Evolutionary conservation across 345 rosid genomes (phyloP).

Genomic region (Clarkia xantiana): DNA sequence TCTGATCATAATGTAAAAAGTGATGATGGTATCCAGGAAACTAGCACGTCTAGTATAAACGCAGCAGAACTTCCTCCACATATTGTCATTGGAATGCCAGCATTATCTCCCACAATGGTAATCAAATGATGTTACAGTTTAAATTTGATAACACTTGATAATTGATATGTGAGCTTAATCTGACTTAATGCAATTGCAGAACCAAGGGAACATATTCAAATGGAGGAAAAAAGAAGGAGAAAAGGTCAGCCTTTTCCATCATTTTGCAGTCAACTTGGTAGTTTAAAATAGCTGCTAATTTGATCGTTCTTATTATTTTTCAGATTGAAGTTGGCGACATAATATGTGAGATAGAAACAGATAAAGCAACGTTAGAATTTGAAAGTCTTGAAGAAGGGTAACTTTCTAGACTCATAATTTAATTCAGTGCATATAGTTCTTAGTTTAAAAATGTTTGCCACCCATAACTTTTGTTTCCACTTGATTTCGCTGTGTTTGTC

Average conservation of each 20-base stretch:
- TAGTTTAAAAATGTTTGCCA: not conserved
- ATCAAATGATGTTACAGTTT: slow-evolving; percentile 12
- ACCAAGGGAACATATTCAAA: slow-evolving; percentile 75
- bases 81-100: slow-evolving; percentile 79
- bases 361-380: slow-evolving; percentile 93
- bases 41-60: slow-evolving; percentile 22
- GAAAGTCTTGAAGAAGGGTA: slow-evolving; percentile 98
- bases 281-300: slow-evolving; percentile 4
- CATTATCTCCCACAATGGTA: slow-evolving; percentile 98
- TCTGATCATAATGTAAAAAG: slow-evolving; percentile 20
- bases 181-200: slow-evolving; percentile 29
- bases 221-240: slow-evolving; percentile 97
- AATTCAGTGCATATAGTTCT: not conserved
- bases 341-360: slow-evolving; percentile 96
- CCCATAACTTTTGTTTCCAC: not conserved
- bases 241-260: slow-evolving; percentile 42
- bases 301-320: slow-evolving; percentile 13
- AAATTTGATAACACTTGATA: not conserved
- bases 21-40: slow-evolving; percentile 25
- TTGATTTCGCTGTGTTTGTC: not conserved
- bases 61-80: slow-evolving; percentile 72
- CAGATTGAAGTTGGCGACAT: slow-evolving; percentile 98
- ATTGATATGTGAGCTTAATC: not conserved
- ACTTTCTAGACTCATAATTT: slow-evolving; percentile 6
- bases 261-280: slow-evolving; percentile 2